phyloP scores from a whole-genome alignment of 2,329 filamentous ascomycete genomes.

The Aspergillus sp. region DNA sequence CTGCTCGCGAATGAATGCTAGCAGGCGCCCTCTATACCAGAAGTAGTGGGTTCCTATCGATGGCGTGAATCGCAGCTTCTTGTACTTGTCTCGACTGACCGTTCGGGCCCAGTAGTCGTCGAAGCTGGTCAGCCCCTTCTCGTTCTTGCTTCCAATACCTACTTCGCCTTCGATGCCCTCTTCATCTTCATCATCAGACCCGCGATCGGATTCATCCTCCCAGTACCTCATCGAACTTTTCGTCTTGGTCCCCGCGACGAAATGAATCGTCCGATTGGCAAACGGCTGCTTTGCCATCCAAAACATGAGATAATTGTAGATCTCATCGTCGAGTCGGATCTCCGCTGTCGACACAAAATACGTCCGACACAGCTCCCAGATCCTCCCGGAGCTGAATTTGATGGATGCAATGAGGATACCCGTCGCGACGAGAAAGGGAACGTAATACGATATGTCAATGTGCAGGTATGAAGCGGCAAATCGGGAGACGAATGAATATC shows the following conservation, averaged over 20 bases:
- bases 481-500: slow-evolving; percentile 56
- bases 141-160: slow-evolving; percentile 15
- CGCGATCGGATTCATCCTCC: slow-evolving; percentile 19
- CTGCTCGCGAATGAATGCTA: slow-evolving; percentile 35
- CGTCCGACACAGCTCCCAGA: slow-evolving; percentile 46
- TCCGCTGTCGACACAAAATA: slow-evolving; percentile 63
- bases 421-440: slow-evolving; percentile 52
- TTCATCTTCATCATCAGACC: slow-evolving; percentile 20
- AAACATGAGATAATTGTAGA: slow-evolving; percentile 67
- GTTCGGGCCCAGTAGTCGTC: slow-evolving; percentile 39
- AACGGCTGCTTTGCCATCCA: slow-evolving; percentile 64
- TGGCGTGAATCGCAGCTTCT: slow-evolving; percentile 54
- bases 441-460: slow-evolving; percentile 59
- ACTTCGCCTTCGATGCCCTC: slow-evolving; percentile 25
- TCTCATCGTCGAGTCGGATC: slow-evolving; percentile 65
- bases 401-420: slow-evolving; percentile 48
- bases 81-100: slow-evolving; percentile 32
- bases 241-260: slow-evolving; percentile 61
- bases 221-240: slow-evolving; percentile 32
- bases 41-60: slow-evolving; percentile 65
- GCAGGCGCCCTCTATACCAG: slow-evolving; percentile 56
- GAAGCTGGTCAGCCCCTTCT: slow-evolving; percentile 34
- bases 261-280: slow-evolving; percentile 54
- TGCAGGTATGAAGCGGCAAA: slow-evolving; percentile 53
- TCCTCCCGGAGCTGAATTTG: slow-evolving; percentile 48